Evolutionary conservation across 805 yeast genomes (phyloP).

Genomic region (Starmerella cellae): DNA sequence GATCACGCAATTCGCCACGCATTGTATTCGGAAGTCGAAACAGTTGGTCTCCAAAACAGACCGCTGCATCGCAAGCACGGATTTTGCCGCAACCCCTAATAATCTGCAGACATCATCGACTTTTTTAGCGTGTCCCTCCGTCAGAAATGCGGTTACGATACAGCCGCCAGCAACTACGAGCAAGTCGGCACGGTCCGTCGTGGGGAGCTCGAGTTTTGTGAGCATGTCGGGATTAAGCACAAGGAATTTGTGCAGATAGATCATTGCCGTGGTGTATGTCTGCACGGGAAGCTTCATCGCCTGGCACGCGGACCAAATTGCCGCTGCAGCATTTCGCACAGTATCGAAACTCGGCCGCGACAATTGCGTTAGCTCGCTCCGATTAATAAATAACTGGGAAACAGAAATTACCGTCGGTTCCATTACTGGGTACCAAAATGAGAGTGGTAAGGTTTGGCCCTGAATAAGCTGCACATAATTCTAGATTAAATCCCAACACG

Average conservation of each 20-base stretch:
- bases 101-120: constrained; percentile 34
- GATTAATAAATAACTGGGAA: constrained; percentile 11
- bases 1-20: constrained; percentile 52
- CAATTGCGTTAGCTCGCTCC: constrained; percentile 2
- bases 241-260: constrained; percentile 57
- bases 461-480: no score
- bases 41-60: constrained; percentile 61
- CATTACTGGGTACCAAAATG: no score
- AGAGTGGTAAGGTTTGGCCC: no score
- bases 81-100: not conserved
- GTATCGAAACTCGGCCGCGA: constrained; percentile 4
- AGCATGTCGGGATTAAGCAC: constrained; percentile 36
- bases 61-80: constrained; percentile 43
- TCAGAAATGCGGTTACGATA: constrained; percentile 57
- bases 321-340: constrained; percentile 1
- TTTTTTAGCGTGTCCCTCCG: constrained; percentile 74
- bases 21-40: constrained; percentile 64
- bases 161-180: constrained; percentile 32
- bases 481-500: no score
- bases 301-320: constrained; percentile 15
- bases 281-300: constrained; percentile 38
- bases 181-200: not conserved
- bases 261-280: constrained; percentile 57
- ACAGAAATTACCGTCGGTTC: constrained; percentile 10
- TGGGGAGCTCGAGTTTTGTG: not conserved